Evolutionary conservation across 257 asterid species (phyloP).

Genomic region (Echium plantagineum): DNA sequence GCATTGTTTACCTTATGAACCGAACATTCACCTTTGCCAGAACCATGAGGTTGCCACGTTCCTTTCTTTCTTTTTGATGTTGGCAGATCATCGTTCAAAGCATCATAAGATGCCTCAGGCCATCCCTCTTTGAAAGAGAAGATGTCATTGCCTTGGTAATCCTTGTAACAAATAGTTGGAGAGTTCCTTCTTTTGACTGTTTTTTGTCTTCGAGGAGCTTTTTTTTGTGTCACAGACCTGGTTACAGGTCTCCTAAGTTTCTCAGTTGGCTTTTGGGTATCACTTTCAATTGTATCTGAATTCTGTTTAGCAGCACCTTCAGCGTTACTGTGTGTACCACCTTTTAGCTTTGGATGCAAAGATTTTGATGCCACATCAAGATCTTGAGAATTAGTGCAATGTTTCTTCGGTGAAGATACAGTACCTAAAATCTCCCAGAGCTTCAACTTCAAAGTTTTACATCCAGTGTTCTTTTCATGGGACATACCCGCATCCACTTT

Average conservation of each 20-base stretch:
- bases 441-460: slow-evolving; percentile 50
- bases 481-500: slow-evolving; percentile 25
- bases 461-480: slow-evolving; percentile 37
- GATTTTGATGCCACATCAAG: slow-evolving; percentile 16
- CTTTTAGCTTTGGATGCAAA: slow-evolving; percentile 23
- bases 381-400: slow-evolving; percentile 15
- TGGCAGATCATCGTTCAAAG: slow-evolving; percentile 27
- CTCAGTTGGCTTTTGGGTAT: slow-evolving; percentile 38
- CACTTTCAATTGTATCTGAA: slow-evolving; percentile 79
- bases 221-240: slow-evolving; percentile 37
- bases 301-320: slow-evolving; percentile 28
- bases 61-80: slow-evolving; percentile 28
- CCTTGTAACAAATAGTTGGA: slow-evolving; percentile 20
- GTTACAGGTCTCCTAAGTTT: slow-evolving; percentile 36
- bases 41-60: slow-evolving; percentile 25
- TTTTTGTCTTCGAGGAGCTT: slow-evolving; percentile 28
- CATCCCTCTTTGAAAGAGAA: slow-evolving; percentile 27
- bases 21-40: slow-evolving; percentile 19
- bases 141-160: slow-evolving; percentile 20
- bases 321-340: slow-evolving; percentile 22
- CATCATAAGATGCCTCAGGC: slow-evolving; percentile 28
- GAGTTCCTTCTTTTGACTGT: slow-evolving; percentile 19
- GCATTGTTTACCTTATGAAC: slow-evolving; percentile 17
- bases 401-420: slow-evolving; percentile 49
- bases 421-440: slow-evolving; percentile 71